These are phyloP conservation scores for Hygrophorus pudorinus DNA, from an alignment of 768 basidiomycete genomes.

Conservation along the genomic window DNA sequence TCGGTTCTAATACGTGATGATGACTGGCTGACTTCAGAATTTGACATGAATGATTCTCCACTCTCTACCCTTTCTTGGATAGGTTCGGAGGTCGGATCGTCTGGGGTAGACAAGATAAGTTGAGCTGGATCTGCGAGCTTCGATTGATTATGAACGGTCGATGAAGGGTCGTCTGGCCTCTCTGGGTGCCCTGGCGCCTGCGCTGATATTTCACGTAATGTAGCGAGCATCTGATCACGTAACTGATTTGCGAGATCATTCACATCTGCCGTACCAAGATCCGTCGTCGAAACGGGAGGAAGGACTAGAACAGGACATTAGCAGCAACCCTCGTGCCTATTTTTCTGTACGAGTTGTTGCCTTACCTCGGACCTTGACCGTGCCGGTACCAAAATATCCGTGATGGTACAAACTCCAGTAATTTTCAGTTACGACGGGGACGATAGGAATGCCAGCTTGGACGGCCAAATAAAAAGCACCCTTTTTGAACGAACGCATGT, in stretches of 20 bases:
- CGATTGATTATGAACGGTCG: constrained; percentile 6
- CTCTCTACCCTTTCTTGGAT: not conserved
- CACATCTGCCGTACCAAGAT: constrained; percentile 63
- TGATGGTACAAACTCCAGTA: constrained; percentile 82
- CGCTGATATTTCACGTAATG: constrained; percentile 69
- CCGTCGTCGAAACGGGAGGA: constrained; percentile 75
- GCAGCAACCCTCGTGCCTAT: no score
- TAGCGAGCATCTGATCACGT: constrained; percentile 68
- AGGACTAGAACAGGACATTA: constrained; percentile 49
- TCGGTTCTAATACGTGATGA: constrained; percentile 13
- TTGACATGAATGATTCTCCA: no score
- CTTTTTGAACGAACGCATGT: constrained; percentile 88
- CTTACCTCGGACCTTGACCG: constrained; percentile 75
- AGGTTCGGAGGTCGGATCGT: not conserved
- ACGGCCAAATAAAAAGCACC: constrained; percentile 96
- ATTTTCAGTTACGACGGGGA: constrained; percentile 89
- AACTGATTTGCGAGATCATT: constrained; percentile 54
- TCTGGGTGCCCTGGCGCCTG: constrained; percentile 23
- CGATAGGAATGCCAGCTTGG: constrained; percentile 81
- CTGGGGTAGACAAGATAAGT: not conserved
- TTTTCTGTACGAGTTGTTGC: constrained; percentile 16
- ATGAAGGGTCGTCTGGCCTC: constrained; percentile 1
- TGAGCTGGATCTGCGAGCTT: constrained; percentile 4
- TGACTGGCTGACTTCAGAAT: no score
- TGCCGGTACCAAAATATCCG: constrained; percentile 66